phyloP scores from a whole-genome alignment of 148 eudicot genomes.

The Persicaria maculosa region DNA sequence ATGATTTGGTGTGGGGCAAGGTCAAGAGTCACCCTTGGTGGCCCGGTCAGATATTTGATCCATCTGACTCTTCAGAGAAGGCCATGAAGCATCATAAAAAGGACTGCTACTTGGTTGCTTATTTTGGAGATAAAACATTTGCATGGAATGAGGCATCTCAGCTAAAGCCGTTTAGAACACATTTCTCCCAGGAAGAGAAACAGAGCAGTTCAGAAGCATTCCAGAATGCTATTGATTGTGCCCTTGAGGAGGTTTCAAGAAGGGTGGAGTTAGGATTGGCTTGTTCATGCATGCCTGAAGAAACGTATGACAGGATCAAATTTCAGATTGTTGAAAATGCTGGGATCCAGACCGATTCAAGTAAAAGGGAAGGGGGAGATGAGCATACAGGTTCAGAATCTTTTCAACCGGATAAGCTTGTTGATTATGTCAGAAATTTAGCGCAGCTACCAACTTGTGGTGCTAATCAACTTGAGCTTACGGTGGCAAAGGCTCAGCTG shows the following conservation, averaged over 20 bases:
- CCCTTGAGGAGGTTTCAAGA: conserved; percentile 78
- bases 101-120: conserved; percentile 80
- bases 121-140: conserved; percentile 84
- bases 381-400: conserved; percentile 31
- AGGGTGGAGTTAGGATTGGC: conserved; percentile 71
- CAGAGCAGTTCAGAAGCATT: conserved; percentile 69
- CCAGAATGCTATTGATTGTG: conserved; percentile 70
- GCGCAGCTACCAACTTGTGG: conserved; percentile 50
- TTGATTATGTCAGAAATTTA: conserved; percentile 45
- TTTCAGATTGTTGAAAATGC: conserved; percentile 64
- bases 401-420: conserved; percentile 58
- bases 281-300: conserved; percentile 67
- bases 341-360: conserved; percentile 59
- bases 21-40: conserved; percentile 97
- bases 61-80: conserved; percentile 79
- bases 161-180: conserved; percentile 59
- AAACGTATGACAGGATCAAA: conserved; percentile 38
- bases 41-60: conserved; percentile 93
- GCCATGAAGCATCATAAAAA: conserved; percentile 67
- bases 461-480: conserved; percentile 48
- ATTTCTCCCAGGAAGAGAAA: conserved; percentile 69
- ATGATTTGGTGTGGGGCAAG: conserved; percentile 90
- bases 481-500: conserved; percentile 67
- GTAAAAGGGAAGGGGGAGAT: conserved; percentile 48
- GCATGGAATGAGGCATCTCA: conserved; percentile 82